Conservation (phyloP, 2,329 filamentous ascomycete species). For the Pseudofabraea citricarpa region DNA sequence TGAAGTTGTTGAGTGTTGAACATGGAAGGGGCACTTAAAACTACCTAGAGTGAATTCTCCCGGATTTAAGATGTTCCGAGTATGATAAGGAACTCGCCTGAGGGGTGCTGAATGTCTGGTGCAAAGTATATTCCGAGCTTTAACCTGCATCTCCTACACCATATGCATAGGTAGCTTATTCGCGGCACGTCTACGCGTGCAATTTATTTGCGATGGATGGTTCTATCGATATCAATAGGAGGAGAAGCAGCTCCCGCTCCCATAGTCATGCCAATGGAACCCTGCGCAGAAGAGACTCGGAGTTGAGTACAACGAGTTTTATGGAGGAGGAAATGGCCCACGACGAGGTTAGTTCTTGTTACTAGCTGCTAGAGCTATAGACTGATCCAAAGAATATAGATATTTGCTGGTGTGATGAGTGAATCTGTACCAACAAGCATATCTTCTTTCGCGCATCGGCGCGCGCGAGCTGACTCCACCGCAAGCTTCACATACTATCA, state of each 20-base stretch:
- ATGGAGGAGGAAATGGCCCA: slow-evolving; percentile 97
- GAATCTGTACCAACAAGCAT: slow-evolving; percentile 94
- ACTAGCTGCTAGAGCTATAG: slow-evolving; percentile 4
- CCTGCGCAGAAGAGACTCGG: slow-evolving; percentile 63
- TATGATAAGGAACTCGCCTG: too few species aligned
- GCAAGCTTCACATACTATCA: slow-evolving; percentile 89
- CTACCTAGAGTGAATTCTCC: too few species aligned
- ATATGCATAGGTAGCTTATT: not conserved
- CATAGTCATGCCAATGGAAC: slow-evolving; percentile 24
- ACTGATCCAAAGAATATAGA: slow-evolving; percentile 39
- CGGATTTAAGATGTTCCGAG: too few species aligned
- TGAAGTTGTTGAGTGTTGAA: too few species aligned
- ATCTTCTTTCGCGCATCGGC: slow-evolving; percentile 85
- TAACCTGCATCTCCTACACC: too few species aligned
- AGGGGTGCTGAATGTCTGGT: not conserved
- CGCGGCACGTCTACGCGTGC: slow-evolving; percentile 4
- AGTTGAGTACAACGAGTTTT: slow-evolving; percentile 72
- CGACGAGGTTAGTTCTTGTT: slow-evolving; percentile 61
- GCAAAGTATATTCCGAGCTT: not conserved
- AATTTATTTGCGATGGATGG: slow-evolving; percentile 2
- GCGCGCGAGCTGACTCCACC: slow-evolving; percentile 74
- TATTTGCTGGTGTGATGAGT: slow-evolving; percentile 83
- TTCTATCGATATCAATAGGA: not conserved
- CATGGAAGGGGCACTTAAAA: not conserved
- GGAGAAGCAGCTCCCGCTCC: slow-evolving; percentile 24